These are phyloP conservation scores for Aspergillus piperis DNA, from an alignment of 2,329 filamentous ascomycete genomes.

Conservation along the genomic window DNA sequence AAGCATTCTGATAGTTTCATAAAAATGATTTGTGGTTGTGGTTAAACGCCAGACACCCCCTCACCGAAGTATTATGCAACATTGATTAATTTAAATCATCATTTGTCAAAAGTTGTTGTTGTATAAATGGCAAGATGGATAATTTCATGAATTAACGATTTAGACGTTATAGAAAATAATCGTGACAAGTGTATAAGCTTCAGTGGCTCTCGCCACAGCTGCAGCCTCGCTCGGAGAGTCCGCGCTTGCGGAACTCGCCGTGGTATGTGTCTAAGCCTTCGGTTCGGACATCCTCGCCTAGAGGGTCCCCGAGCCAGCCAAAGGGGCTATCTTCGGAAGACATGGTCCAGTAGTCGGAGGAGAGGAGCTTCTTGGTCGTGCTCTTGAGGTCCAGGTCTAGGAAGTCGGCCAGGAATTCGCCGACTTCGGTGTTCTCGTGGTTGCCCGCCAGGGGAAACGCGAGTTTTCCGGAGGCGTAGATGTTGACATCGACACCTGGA, in stretches of 20 bases:
- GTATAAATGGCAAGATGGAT: background rate
- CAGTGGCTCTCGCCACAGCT: constrained; percentile 34
- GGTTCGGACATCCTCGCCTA: constrained; percentile 39
- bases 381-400: constrained; percentile 75
- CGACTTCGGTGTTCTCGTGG: constrained; percentile 92
- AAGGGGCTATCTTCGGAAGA: constrained; percentile 24
- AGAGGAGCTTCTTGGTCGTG: constrained; percentile 72
- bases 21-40: too few relatives aligned
- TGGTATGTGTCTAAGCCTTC: constrained; percentile 48
- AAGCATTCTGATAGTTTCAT: too few relatives aligned
- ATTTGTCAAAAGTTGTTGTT: background rate
- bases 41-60: background rate
- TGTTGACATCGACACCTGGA: constrained; percentile 86
- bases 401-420: constrained; percentile 76
- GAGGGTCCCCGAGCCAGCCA: constrained; percentile 45
- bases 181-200: background rate
- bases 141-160: background rate
- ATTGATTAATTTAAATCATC: background rate
- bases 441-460: constrained; percentile 73
- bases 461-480: constrained; percentile 74
- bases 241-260: constrained; percentile 45
- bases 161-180: background rate
- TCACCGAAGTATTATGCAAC: background rate
- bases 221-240: constrained; percentile 16
- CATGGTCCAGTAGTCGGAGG: constrained; percentile 25